Evolutionary conservation across 2,329 filamentous ascomycete species (phyloP).

Genomic region (Boeremia lycopersici): DNA sequence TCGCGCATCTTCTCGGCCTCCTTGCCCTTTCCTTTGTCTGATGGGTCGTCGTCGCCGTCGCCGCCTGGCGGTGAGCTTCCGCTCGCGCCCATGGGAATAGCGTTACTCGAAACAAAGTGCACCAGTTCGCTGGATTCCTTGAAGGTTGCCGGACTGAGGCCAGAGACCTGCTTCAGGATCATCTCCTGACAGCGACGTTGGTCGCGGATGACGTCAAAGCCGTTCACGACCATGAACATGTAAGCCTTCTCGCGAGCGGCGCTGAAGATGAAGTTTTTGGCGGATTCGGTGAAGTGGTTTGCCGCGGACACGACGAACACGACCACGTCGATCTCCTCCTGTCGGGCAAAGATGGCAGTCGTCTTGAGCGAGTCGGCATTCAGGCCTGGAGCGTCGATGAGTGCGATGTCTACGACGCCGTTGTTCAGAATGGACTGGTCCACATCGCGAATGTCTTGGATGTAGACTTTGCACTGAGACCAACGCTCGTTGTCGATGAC

Average conservation of each 20-base stretch:
- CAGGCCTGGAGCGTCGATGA: conserved; percentile 94
- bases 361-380: conserved; percentile 98
- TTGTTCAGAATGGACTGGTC: conserved; percentile 96
- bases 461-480: conserved; percentile 94
- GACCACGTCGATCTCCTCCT: conserved; percentile 98
- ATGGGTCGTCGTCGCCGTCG: conserved; percentile 51
- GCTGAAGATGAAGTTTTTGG: conserved; percentile 97
- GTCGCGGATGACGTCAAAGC: conserved; percentile 91
- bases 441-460: conserved; percentile 85
- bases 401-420: conserved; percentile 94
- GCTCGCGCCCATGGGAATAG: conserved; percentile 71
- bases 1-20: conserved; percentile 81
- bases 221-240: conserved; percentile 98
- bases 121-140: conserved; percentile 93
- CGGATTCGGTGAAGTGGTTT: conserved; percentile 96
- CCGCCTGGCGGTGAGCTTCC: conserved; percentile 42
- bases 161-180: conserved; percentile 87
- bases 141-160: conserved; percentile 87
- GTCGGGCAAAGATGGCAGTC: conserved; percentile 92
- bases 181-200: conserved; percentile 89
- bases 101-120: conserved; percentile 97
- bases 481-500: conserved; percentile 89
- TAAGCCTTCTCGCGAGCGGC: conserved; percentile 97
- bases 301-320: conserved; percentile 97
- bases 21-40: conserved; percentile 66